Evolutionary conservation across 768 basidiomycete genomes (phyloP).

Genomic region (Tylopilus sp.): DNA sequence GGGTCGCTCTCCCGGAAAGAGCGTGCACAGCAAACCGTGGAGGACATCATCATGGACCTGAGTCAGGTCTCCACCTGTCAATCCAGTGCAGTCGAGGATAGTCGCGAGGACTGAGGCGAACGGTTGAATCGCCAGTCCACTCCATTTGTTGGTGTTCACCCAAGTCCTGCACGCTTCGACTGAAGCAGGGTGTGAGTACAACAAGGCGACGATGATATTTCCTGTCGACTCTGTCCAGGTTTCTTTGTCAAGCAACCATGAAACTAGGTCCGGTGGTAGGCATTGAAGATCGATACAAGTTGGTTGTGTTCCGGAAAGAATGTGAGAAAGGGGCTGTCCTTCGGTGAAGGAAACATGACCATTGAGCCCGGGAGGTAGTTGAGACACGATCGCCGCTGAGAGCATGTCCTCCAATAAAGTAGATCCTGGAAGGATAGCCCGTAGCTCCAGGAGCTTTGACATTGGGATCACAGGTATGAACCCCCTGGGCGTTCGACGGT

Average conservation of each 20-base stretch:
- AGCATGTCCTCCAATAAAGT: constrained; percentile 46
- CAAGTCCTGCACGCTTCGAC: constrained; percentile 34
- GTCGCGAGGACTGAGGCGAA: constrained; percentile 42
- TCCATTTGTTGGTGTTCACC: constrained; percentile 31
- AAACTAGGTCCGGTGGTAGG: constrained; percentile 25
- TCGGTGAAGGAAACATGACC: constrained; percentile 15
- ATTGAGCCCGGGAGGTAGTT: constrained; percentile 29
- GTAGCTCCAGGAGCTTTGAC: constrained; percentile 39
- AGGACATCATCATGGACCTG: constrained; percentile 26
- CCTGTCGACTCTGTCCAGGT: constrained; percentile 44
- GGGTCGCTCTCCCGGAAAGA: constrained; percentile 9
- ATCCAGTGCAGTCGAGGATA: constrained; percentile 41
- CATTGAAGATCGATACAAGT: neutral
- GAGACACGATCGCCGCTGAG: constrained; percentile 37
- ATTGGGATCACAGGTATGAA: constrained; percentile 23
- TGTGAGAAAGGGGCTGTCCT: constrained; percentile 3
- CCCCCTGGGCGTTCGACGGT: constrained; percentile 2
- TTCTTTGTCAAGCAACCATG: constrained; percentile 38
- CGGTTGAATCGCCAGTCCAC: constrained; percentile 16
- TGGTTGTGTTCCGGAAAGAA: neutral
- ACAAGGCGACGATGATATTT: constrained; percentile 39
- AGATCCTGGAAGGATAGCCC: constrained; percentile 33
- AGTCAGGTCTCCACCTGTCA: constrained; percentile 18
- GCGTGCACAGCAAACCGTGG: constrained; percentile 27
- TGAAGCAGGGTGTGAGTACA: constrained; percentile 39